These are phyloP conservation scores for Tricladium varicosporioides DNA, from an alignment of 2,329 filamentous ascomycete species.

Conservation along the genomic window DNA sequence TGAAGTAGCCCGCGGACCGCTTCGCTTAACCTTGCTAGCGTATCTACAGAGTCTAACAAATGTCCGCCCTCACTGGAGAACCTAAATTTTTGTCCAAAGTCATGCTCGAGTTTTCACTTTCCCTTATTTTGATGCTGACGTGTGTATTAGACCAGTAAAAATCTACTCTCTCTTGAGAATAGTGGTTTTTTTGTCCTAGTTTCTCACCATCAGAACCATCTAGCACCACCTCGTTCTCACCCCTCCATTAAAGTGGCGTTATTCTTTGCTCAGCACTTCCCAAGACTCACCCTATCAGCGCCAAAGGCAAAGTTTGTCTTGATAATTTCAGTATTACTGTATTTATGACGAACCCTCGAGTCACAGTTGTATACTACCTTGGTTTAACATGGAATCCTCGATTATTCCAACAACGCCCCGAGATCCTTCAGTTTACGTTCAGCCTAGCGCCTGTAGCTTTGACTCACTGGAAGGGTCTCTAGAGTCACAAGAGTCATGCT, in stretches of 20 bases:
- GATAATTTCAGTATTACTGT: not conserved
- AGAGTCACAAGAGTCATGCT: constrained; percentile 39
- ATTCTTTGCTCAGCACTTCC: not conserved
- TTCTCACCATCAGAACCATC: not conserved
- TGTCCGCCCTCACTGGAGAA: not conserved
- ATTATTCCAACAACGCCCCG: constrained; percentile 18
- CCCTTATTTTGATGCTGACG: no score
- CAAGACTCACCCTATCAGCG: not conserved
- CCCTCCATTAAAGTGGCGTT: constrained; percentile 12
- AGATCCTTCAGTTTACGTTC: constrained; percentile 8
- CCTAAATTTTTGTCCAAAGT: not conserved
- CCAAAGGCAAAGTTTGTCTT: not conserved
- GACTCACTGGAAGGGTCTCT: constrained; percentile 27
- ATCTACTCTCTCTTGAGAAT: not conserved
- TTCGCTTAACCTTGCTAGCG: not conserved
- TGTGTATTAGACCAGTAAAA: not conserved
- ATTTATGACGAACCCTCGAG: not conserved
- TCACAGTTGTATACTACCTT: not conserved
- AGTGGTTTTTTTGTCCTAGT: not conserved
- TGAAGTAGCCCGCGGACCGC: not conserved
- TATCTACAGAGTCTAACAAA: no score
- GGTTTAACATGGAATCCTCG: constrained; percentile 19
- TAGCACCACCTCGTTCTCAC: not conserved
- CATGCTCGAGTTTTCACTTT: no score
- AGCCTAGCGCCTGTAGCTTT: constrained; percentile 16